A percentile compares a stretch with the other conserved stretches of the same genome.
Evolutionary conservation across 1,284 basidiomycete genomes (phyloP).

Genomic region (Microbotryum scabiosae): DNA sequence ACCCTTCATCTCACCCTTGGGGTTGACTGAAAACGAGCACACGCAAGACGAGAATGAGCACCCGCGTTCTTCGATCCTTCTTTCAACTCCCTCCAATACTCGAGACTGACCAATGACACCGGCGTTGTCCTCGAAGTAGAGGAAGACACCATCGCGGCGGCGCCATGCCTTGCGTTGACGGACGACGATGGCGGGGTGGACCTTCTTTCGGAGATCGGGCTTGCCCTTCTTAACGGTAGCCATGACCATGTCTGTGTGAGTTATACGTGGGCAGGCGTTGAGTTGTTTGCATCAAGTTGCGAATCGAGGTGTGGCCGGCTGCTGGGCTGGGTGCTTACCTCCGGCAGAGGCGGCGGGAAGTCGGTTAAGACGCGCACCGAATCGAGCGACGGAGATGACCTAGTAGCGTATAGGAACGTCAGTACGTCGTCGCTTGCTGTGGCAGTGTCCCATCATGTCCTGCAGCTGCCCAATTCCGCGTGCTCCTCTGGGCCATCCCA

Average conservation of each 20-base stretch:
- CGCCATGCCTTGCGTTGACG: constrained; percentile 99
- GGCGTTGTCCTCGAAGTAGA: constrained; percentile 99
- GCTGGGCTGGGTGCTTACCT: constrained; percentile 20
- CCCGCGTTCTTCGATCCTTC: no score
- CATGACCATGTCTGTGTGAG: constrained; percentile 67
- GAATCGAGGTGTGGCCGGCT: not conserved
- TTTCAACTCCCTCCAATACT: no score
- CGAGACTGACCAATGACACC: constrained; percentile 62
- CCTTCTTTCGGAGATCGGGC: constrained; percentile 99
- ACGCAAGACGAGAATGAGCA: no score
- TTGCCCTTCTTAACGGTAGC: constrained; percentile 99
- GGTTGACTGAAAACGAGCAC: constrained; percentile 50
- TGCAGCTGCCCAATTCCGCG: not conserved
- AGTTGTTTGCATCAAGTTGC: no score
- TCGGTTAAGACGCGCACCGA: constrained; percentile 93
- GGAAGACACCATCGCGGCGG: constrained; percentile 94
- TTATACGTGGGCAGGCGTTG: not conserved
- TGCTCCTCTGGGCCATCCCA: not conserved
- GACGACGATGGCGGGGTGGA: constrained; percentile 94
- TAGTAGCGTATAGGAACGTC: not conserved
- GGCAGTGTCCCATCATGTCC: not conserved
- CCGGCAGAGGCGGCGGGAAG: constrained; percentile 96
- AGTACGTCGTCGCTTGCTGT: not conserved
- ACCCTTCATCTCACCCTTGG: constrained; percentile 99
- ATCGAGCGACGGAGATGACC: constrained; percentile 82